phyloP scores from a whole-genome alignment of 768 basidiomycete genomes.

The Lactifluus echinatus region DNA sequence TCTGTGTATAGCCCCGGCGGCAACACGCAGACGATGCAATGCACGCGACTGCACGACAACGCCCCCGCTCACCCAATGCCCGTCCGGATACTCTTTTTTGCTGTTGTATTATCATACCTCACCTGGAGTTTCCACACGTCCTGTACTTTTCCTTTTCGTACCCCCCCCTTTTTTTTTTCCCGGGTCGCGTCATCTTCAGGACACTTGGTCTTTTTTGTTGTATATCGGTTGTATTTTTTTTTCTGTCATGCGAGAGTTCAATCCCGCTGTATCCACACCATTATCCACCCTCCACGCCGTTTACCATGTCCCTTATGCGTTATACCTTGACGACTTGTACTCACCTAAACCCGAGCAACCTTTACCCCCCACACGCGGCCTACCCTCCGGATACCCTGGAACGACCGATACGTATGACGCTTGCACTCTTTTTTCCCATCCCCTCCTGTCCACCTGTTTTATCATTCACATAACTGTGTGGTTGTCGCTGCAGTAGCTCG shows the following conservation, averaged over 20 bases:
- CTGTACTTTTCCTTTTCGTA: constrained; percentile 2
- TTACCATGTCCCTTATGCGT: constrained; percentile 12
- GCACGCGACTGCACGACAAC: constrained; percentile 4
- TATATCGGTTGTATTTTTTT: constrained; percentile 19
- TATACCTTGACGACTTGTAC: constrained; percentile 14
- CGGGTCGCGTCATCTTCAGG: constrained; percentile 12
- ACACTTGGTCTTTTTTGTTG: constrained; percentile 13
- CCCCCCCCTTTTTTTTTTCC: constrained; percentile 5
- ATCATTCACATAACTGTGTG: constrained; percentile 12
- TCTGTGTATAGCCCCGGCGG: constrained; percentile 12
- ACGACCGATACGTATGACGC: constrained; percentile 19
- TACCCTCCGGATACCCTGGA: constrained; percentile 18
- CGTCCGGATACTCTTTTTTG: constrained; percentile 14
- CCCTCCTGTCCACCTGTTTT: constrained; percentile 12
- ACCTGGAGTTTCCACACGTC: constrained; percentile 12
- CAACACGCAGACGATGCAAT: constrained; percentile 3
- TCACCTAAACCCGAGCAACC: constrained; percentile 13
- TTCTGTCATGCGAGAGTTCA: constrained; percentile 16
- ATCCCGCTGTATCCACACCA: constrained; percentile 17
- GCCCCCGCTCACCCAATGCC: not conserved
- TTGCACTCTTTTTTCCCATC: constrained; percentile 7
- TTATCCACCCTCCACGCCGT: not conserved
- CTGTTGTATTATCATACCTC: constrained; percentile 4
- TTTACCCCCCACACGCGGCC: constrained; percentile 2
- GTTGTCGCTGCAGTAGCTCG: constrained; percentile 3